These are phyloP conservation scores for Kuraishia hungarica DNA, from an alignment of 805 yeast species.

Conservation along the genomic window DNA sequence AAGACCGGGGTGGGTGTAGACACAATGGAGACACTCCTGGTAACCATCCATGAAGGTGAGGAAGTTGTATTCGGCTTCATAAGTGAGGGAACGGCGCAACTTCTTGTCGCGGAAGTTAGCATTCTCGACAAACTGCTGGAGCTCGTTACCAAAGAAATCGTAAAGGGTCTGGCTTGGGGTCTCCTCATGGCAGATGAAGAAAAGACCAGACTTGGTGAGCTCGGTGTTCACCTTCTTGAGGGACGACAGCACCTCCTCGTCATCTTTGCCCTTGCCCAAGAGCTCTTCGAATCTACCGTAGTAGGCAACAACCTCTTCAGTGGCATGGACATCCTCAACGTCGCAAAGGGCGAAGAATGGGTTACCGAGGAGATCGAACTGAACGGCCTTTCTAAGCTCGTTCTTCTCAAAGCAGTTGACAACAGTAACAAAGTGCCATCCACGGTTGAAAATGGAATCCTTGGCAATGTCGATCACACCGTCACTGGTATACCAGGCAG, in stretches of 20 bases:
- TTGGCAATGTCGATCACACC: conserved; percentile 12
- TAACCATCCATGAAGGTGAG: conserved; percentile 18
- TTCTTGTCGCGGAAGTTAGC: conserved; percentile 11
- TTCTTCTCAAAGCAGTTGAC: conserved; percentile 12
- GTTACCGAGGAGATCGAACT: conserved; percentile 15
- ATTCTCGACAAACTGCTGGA: conserved; percentile 12
- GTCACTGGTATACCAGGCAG: conserved; percentile 20
- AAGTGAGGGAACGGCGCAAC: conserved; percentile 14
- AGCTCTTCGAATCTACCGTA: conserved; percentile 17
- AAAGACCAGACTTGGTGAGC: conserved; percentile 17
- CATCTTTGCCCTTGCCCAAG: conserved; percentile 9
- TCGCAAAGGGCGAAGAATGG: conserved; percentile 18
- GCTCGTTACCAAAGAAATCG: conserved; percentile 13
- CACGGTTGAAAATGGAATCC: conserved; percentile 15
- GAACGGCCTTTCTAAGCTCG: conserved; percentile 9
- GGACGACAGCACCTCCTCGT: conserved; percentile 6
- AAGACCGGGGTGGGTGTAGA: conserved; percentile 19
- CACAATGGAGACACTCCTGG: conserved; percentile 20
- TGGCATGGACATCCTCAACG: conserved; percentile 14
- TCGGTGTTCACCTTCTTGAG: conserved; percentile 14
- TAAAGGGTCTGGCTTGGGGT: conserved; percentile 9
- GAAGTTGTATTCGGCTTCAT: conserved; percentile 17
- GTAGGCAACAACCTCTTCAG: conserved; percentile 9
- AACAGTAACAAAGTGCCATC: conserved; percentile 19
- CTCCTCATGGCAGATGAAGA: conserved; percentile 16